Conservation (phyloP, 306 rosid species). For the Astragalus membranaceus region DNA sequence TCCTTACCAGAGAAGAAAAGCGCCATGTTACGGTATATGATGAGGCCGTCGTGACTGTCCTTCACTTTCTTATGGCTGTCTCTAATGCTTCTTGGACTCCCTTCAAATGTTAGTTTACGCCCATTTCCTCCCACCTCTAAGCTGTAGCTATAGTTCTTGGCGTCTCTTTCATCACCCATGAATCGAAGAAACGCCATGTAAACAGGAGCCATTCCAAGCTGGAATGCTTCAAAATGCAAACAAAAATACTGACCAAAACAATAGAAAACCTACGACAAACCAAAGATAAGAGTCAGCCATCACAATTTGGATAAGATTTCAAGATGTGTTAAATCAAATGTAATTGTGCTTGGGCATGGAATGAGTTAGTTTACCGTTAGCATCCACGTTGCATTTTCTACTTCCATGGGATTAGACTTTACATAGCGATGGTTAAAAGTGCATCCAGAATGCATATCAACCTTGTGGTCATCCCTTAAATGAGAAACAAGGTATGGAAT, state of each 20-base stretch:
- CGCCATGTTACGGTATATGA: constrained; percentile 67
- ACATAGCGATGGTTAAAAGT: constrained; percentile 82
- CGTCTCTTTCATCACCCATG: constrained; percentile 73
- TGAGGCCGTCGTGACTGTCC: constrained; percentile 75
- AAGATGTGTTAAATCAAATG: not conserved
- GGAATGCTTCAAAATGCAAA: constrained; percentile 80
- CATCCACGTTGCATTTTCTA: constrained; percentile 88
- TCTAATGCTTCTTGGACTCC: constrained; percentile 62
- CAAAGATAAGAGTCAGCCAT: not conserved
- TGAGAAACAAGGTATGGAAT: constrained; percentile 61
- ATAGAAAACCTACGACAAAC: constrained; percentile 53
- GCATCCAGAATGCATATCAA: constrained; percentile 81
- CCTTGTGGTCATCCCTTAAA: constrained; percentile 71
- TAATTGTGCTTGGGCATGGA: not conserved
- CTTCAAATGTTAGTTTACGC: constrained; percentile 62
- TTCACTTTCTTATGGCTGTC: constrained; percentile 70
- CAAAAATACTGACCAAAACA: constrained; percentile 77
- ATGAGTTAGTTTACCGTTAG: constrained; percentile 45
- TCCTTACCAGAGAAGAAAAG: constrained; percentile 80
- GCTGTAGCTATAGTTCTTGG: constrained; percentile 61
- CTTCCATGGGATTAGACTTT: constrained; percentile 73
- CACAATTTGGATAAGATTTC: constrained; percentile 11
- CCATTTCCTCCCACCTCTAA: constrained; percentile 75
- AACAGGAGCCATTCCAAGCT: constrained; percentile 72
- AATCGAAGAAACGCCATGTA: constrained; percentile 76